Evolutionary conservation across 2,329 filamentous ascomycete genomes (phyloP).

Genomic region (Sclerotinia subarctica): DNA sequence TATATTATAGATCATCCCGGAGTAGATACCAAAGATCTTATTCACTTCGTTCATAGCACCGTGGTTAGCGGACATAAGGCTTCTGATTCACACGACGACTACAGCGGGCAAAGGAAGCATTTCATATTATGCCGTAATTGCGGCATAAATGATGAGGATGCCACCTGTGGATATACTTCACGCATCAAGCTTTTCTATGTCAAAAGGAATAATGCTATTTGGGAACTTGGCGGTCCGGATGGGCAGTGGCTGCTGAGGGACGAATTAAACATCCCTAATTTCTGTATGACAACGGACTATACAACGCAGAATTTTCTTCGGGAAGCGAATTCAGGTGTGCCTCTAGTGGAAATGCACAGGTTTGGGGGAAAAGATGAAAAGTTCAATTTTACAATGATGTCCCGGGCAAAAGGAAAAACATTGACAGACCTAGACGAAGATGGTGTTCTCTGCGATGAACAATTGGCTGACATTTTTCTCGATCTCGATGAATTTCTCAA

Average conservation of each 20-base stretch:
- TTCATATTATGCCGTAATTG: background rate
- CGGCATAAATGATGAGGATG: accelerated
- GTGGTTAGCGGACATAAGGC: accelerated
- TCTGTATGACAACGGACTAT: background rate
- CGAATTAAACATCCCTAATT: background rate
- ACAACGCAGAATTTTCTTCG: background rate
- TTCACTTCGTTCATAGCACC: background rate
- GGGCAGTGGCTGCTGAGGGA: slow-evolving; percentile 1
- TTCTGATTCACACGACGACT: accelerated
- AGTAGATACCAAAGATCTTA: background rate
- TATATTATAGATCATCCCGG: background rate
- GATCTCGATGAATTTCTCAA: accelerated
- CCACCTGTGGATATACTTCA: accelerated
- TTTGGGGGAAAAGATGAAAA: background rate
- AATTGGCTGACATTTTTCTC: accelerated
- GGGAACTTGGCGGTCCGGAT: slow-evolving; percentile 5
- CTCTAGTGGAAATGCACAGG: slow-evolving; percentile 7
- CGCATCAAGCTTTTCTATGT: background rate
- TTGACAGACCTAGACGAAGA: no score
- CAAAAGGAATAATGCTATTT: background rate
- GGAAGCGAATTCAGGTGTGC: background rate
- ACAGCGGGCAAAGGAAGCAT: no score
- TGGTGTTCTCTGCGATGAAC: background rate
- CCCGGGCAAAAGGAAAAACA: slow-evolving; percentile 2
- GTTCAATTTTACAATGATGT: background rate